Evolutionary conservation across 176 grass and related monocot species (phyloP).

Genomic region (Alloteropsis semialata): DNA sequence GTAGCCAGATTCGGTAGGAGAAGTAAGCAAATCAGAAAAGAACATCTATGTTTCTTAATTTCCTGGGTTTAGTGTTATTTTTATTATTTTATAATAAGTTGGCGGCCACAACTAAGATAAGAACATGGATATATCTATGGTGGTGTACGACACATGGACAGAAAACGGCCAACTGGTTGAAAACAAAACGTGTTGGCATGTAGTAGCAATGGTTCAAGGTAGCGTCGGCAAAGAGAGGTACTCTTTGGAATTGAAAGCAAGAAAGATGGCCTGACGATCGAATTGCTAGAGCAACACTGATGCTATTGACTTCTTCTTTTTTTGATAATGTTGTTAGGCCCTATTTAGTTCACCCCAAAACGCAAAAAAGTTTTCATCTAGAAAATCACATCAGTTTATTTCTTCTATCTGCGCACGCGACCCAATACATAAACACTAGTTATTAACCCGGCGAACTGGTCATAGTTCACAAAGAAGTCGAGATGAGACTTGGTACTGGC

Average conservation of each 20-base stretch:
- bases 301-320: no score
- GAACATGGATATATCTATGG: not conserved
- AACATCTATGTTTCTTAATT: not conserved
- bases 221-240: not conserved
- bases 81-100: not conserved
- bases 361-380: no score
- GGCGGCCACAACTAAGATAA: not conserved
- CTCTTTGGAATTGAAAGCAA: not conserved
- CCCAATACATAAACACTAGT: not conserved
- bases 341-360: no score
- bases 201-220: not conserved
- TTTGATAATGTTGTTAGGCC: no score
- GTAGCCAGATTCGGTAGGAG: slow-evolving; percentile 6
- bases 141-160: not conserved
- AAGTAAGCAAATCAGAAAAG: not conserved
- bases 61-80: not conserved
- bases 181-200: slow-evolving; percentile 12
- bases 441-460: not conserved
- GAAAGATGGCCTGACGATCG: no score
- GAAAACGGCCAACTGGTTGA: not conserved
- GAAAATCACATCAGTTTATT: no score
- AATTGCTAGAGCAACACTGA: no score
- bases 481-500: not conserved
- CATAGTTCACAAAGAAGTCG: not conserved
- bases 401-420: no score